Base-by-base conservation (phyloP, 2,329 filamentous ascomycete genomes). In the Scedosporium boydii region DNA sequence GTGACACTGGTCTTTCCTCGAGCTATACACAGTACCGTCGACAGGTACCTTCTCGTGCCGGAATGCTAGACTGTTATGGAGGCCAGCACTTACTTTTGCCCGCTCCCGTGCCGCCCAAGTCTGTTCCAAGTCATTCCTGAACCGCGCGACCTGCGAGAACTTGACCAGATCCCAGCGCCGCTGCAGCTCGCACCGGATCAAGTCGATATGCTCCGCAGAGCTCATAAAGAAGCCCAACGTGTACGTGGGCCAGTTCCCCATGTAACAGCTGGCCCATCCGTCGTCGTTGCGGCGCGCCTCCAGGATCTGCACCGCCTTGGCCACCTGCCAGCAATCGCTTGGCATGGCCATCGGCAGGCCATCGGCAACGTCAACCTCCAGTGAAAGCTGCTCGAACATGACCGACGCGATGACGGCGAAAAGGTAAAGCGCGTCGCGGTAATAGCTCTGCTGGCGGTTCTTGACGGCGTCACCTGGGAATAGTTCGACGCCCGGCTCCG, bases 161-260 rank as follows among this genome's bases (percentile, higher is more conserved):
- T 63, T 62, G 5, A 64, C 62, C 51, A 62, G 10, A 21, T 67
- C 62, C 67, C 67, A 69, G 2, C 65, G 57, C 1, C 59, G 55
- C 9, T 64, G 58, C 4, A 70, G 56, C 3, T 68, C 68, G 16
- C 48, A 44, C 3, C 64, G 65, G 3, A 70, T 27, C 3, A 66
- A 6, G 1, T 64, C 16, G 4, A 59, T 60, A 42, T 69, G 66
- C 18, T 67, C 63, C 3, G 60, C 29, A 16, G 0, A 56, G 62
- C 14, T 67, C 67, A 4, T 67, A 63, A 65, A 67, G 59, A 62
- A 63, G 1, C 55, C 72, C 58, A 60, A 65, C 14, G 64, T 67
- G 59, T 70, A 69, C 1, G 67, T 64, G 3, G 68, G 66, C 64
- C 68, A 70, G n/a, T 66, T 67, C 0, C 69, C 68, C 0, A 72